These are phyloP conservation scores for Tricholoma matsutake DNA, from an alignment of 768 basidiomycete genomes.

Conservation along the genomic window DNA sequence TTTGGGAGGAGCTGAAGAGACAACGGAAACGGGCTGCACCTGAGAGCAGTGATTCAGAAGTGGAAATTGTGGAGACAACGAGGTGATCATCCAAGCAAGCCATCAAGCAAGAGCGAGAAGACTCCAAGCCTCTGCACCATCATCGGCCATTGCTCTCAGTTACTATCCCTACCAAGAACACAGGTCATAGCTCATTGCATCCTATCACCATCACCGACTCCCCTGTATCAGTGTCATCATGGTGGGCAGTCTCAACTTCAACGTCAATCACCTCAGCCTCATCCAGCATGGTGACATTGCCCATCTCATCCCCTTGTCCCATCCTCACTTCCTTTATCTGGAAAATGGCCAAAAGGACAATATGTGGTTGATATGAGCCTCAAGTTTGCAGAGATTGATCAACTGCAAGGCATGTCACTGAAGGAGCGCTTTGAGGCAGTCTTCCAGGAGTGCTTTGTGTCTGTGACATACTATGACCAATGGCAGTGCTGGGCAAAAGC, in stretches of 20 bases:
- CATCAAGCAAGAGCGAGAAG: neutral
- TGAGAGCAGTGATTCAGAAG: too few relatives aligned
- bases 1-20: neutral
- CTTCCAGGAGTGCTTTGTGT: neutral
- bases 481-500: neutral
- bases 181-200: too few relatives aligned
- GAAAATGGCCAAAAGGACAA: neutral
- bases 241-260: neutral
- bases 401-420: too few relatives aligned
- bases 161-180: too few relatives aligned
- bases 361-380: neutral
- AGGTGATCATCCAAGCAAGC: neutral
- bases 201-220: neutral
- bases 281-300: neutral
- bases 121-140: neutral
- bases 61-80: neutral
- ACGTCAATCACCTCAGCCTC: neutral
- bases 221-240: neutral
- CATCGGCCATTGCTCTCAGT: neutral
- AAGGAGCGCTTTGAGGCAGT: neutral
- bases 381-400: neutral
- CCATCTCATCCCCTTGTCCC: neutral
- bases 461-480: neutral
- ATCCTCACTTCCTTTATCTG: neutral
- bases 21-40: neutral